Evolutionary conservation across 139 green algal genomes (phyloP).

Genomic region (Picochlorum sp.): DNA sequence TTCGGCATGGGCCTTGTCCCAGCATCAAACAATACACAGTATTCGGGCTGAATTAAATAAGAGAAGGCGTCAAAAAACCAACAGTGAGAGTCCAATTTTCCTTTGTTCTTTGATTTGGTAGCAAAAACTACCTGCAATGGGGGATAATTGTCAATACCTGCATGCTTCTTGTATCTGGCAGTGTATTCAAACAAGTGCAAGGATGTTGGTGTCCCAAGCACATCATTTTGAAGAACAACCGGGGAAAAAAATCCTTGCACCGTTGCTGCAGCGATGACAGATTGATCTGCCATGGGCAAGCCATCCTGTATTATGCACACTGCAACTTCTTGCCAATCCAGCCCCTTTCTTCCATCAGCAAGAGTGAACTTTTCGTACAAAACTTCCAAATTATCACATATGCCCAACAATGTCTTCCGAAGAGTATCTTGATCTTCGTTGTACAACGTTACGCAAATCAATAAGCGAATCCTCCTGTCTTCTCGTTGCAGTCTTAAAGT

Average conservation of each 20-base stretch:
- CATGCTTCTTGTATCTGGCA: conserved; percentile 35
- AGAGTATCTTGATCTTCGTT: conserved; percentile 40
- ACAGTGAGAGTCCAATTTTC: conserved; percentile 37
- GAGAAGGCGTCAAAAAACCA: conserved; percentile 39
- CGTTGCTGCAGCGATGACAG: conserved; percentile 21
- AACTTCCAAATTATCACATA: conserved; percentile 36
- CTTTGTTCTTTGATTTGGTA: conserved; percentile 26
- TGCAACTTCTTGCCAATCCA: conserved; percentile 37
- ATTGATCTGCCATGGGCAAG: conserved; percentile 11
- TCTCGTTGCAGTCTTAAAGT: conserved; percentile 27
- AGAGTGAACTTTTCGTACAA: conserved; percentile 31
- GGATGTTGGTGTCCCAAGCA: conserved; percentile 17
- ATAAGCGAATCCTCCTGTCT: conserved; percentile 29
- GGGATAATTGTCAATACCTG: conserved; percentile 35
- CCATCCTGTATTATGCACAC: conserved; percentile 33
- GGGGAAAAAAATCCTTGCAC: conserved; percentile 32
- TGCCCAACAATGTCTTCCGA: conserved; percentile 32
- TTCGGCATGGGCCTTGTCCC: conserved; percentile 30
- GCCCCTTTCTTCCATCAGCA: conserved; percentile 23
- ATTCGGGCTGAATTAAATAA: conserved; percentile 36
- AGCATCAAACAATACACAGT: conserved; percentile 37
- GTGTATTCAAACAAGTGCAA: conserved; percentile 42
- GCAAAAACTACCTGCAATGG: conserved; percentile 33
- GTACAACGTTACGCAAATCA: conserved; percentile 37
- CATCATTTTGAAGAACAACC: conserved; percentile 21